Evolutionary conservation across 768 basidiomycete genomes (phyloP), one percentile per base, ranked within the genome.

Genomic region (Mycena vitilis): DNA sequence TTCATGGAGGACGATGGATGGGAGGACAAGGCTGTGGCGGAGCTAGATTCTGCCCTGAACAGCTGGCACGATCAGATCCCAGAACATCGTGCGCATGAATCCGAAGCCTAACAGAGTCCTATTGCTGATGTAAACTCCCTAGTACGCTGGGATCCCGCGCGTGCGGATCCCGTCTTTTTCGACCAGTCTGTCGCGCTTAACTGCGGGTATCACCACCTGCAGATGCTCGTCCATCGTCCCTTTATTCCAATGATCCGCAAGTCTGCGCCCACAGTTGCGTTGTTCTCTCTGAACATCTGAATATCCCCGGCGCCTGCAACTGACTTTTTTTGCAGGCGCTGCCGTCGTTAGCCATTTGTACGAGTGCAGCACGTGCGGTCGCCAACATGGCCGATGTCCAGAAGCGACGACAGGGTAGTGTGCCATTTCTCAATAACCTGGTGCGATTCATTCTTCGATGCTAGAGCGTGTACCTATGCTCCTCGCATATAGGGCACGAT

Each of bases 211-310:
- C 85, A 83, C 57, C 74, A 82, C 62, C 76, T 87, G n/a, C 88
- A 91, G 74, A 94, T 95, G 69, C 81, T 89, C 62, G 86, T 94
- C 54, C 94, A 95, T 76, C 84, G 93, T 38, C 91, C 91, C 7
- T 95, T 93, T 76, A 91, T 95, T 61, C 91, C 92, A 0, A 87
- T 87, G 0, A 85, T 87, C 3, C 79, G 84, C 52, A 88, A 88
- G 63, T 84, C 81, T 6, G 73, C 74, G 15, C 76, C 78, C 4
- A 71, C 77, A 2, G 64, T 65, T 25, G 64, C n/a, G 16, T 20
- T 40, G 30, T 30, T 8, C 20, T 10, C 34, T 34, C 25, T 16
- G 22, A 18, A n/a, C n/a, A 13, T 40, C 15, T 16, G n/a, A n/a
- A n/a, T n/a, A n/a, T n/a, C n/a, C n/a, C 11, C 30, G 5, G 30